Conservation (phyloP, 1,139 yeast species). For the Debaryomycetaceae sp. region DNA sequence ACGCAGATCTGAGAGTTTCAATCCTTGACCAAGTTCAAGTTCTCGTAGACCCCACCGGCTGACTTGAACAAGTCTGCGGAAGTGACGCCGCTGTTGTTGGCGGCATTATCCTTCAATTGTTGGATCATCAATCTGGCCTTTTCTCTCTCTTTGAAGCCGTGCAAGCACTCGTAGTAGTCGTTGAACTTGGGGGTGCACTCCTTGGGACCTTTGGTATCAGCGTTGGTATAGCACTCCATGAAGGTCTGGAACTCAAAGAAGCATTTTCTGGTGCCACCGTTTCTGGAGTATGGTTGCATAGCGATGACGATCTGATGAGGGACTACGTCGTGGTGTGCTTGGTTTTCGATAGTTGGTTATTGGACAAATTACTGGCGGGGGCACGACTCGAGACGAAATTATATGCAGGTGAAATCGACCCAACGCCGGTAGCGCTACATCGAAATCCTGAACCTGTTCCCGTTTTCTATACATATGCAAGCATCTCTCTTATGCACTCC, state of each 20-base stretch:
- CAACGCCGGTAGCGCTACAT: slow-evolving; percentile 1
- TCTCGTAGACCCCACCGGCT: slow-evolving; percentile 42
- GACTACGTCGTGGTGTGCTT: neutral
- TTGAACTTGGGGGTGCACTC: slow-evolving; percentile 44
- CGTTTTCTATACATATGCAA: slow-evolving; percentile 67
- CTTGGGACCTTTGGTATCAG: slow-evolving; percentile 39
- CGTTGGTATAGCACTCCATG: slow-evolving; percentile 44
- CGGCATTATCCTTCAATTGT: slow-evolving; percentile 44
- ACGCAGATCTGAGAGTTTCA: too few species aligned
- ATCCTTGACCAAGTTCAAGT: slow-evolving; percentile 43
- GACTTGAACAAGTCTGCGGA: slow-evolving; percentile 43
- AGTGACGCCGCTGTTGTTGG: slow-evolving; percentile 36
- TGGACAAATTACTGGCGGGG: too few species aligned
- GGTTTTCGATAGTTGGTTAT: slow-evolving; percentile 5
- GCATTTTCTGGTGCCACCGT: slow-evolving; percentile 49
- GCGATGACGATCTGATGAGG: slow-evolving; percentile 7
- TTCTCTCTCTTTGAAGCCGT: slow-evolving; percentile 47
- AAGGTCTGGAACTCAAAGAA: slow-evolving; percentile 47
- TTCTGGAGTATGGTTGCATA: slow-evolving; percentile 49
- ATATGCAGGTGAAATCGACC: slow-evolving; percentile 2
- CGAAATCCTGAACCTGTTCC: too few species aligned
- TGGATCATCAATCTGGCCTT: slow-evolving; percentile 43
- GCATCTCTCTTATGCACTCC: slow-evolving; percentile 67
- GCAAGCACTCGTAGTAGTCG: slow-evolving; percentile 48
- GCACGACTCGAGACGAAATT: slow-evolving; percentile 1